Percentiles rank a stretch among this genome's conserved stretches.
phyloP scores from a whole-genome alignment of 1,284 basidiomycete species.

The Amylostereum areolatum region DNA sequence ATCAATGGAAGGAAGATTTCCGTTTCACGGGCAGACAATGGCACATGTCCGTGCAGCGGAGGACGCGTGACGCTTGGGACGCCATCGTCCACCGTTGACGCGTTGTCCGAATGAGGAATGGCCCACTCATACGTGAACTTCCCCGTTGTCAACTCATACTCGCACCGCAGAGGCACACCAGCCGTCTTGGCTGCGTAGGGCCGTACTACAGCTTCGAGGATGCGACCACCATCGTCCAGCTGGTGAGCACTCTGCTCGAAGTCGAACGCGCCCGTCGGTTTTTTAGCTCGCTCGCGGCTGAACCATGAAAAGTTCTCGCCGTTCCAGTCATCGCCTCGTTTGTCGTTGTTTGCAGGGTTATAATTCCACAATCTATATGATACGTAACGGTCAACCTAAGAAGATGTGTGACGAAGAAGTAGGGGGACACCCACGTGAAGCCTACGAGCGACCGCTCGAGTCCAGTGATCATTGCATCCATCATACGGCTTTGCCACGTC shows the following conservation, averaged over 20 bases:
- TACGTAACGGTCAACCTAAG: slow-evolving; percentile 1
- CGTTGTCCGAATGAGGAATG: slow-evolving; percentile 24
- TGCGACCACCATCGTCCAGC: slow-evolving; percentile 77
- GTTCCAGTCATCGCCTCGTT: slow-evolving; percentile 88
- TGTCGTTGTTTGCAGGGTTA: slow-evolving; percentile 82
- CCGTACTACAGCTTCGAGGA: slow-evolving; percentile 72
- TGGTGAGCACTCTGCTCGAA: slow-evolving; percentile 51
- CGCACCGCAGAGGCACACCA: slow-evolving; percentile 60
- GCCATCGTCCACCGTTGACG: slow-evolving; percentile 4
- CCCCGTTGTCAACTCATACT: slow-evolving; percentile 69
- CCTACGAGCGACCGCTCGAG: slow-evolving; percentile 69
- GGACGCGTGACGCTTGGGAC: slow-evolving; percentile 24
- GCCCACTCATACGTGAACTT: slow-evolving; percentile 59
- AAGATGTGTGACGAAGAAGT: slow-evolving; percentile 1
- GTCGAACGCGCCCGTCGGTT: slow-evolving; percentile 43
- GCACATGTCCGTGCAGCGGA: slow-evolving; percentile 31
- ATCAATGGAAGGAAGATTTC: slow-evolving; percentile 76
- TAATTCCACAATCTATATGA: slow-evolving; percentile 84
- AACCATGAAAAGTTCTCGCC: slow-evolving; percentile 96
- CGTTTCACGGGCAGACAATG: slow-evolving; percentile 52
- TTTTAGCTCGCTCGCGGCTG: slow-evolving; percentile 55
- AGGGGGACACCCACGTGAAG: slow-evolving; percentile 67
- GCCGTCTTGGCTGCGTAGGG: slow-evolving; percentile 78
- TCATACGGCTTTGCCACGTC: slow-evolving; percentile 78
- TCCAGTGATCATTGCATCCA: slow-evolving; percentile 81